Percentiles rank a stretch among this genome's conserved stretches.
These are phyloP conservation scores for Ramalina intermedia DNA, from an alignment of 495 filamentous ascomycete genomes.

Conservation along the genomic window DNA sequence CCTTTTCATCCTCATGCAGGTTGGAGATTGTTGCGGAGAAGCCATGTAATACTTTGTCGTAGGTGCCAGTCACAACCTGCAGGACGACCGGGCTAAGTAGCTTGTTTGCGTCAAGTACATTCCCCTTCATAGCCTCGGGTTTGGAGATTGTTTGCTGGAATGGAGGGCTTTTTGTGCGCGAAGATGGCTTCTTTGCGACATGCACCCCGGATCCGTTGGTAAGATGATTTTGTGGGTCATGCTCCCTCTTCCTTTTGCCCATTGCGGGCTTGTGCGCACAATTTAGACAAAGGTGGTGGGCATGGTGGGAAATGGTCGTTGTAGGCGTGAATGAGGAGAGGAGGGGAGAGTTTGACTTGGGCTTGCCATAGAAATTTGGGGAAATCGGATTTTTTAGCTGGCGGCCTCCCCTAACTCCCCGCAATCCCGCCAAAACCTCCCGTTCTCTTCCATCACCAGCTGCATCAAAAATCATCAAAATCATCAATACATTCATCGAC, in stretches of 20 bases:
- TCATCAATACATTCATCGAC: neutral
- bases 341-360: too few species aligned
- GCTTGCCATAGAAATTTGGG: too few species aligned
- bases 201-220: slow-evolving; percentile 22
- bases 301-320: too few species aligned
- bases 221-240: neutral
- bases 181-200: slow-evolving; percentile 11
- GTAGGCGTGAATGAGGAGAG: too few species aligned
- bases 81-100: slow-evolving; percentile 35
- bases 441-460: too few species aligned
- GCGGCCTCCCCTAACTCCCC: too few species aligned
- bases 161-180: neutral
- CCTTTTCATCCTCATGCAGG: slow-evolving; percentile 10
- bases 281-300: neutral
- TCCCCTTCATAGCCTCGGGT: slow-evolving; percentile 13
- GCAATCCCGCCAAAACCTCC: too few species aligned
- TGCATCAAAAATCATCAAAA: too few species aligned
- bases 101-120: slow-evolving; percentile 17
- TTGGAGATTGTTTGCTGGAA: too few species aligned
- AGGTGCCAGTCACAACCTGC: slow-evolving; percentile 86
- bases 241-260: slow-evolving; percentile 63
- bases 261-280: slow-evolving; percentile 27
- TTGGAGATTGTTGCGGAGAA: slow-evolving; percentile 55
- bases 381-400: too few species aligned
- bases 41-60: slow-evolving; percentile 87